phyloP scores from a whole-genome alignment of 2,329 filamentous ascomycete genomes.

The Aspergillus thermomutatus region DNA sequence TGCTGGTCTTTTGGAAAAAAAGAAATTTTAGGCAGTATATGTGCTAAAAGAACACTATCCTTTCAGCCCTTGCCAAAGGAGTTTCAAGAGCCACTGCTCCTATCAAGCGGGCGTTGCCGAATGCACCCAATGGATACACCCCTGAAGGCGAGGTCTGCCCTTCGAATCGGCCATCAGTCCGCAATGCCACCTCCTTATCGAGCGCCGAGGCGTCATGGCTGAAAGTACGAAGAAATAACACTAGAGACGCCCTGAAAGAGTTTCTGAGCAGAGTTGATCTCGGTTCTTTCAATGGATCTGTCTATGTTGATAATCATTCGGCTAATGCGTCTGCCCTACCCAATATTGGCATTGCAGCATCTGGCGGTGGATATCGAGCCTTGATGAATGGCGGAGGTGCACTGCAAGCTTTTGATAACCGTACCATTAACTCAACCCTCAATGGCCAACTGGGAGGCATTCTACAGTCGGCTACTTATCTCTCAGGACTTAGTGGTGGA shows the following conservation, averaged over 20 bases:
- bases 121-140: conserved; percentile 67
- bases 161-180: conserved; percentile 62
- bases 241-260: conserved; percentile 67
- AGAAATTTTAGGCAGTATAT: too few species aligned
- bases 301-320: conserved; percentile 63
- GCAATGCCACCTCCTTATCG: conserved; percentile 63
- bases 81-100: not conserved
- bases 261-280: conserved; percentile 72
- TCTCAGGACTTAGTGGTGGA: conserved; percentile 78
- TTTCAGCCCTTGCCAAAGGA: not conserved
- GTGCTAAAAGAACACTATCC: not conserved
- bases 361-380: conserved; percentile 82
- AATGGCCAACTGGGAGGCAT: conserved; percentile 74
- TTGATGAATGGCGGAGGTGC: conserved; percentile 82
- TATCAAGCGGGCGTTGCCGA: conserved; percentile 45
- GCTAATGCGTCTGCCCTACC: conserved; percentile 58
- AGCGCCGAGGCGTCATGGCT: conserved; percentile 73
- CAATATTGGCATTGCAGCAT: conserved; percentile 73
- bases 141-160: conserved; percentile 70
- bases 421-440: conserved; percentile 61
- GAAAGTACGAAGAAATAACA: conserved; percentile 65
- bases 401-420: conserved; percentile 72
- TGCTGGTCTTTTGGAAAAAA: too few species aligned
- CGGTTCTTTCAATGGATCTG: conserved; percentile 66
- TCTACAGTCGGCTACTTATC: conserved; percentile 76